Conservation (phyloP, 495 filamentous ascomycete genomes). For the Penicillium mononematosum region DNA sequence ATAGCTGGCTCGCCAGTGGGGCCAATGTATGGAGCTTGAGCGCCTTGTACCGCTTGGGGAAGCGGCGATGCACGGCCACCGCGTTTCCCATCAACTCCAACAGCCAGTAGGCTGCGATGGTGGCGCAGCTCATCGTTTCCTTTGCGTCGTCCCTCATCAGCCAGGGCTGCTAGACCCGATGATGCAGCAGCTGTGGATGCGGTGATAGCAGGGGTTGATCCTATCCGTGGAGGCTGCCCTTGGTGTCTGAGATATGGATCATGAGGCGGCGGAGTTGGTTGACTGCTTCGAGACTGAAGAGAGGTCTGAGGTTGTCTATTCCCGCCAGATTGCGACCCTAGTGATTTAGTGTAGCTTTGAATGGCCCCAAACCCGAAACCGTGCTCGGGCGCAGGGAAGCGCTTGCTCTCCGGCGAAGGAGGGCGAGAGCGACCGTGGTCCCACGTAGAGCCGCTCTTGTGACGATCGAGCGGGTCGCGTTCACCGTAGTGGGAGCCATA, state of each 20-base stretch:
- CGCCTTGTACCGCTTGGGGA: constrained; percentile 89
- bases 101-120: constrained; percentile 45
- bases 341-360: constrained; percentile 49
- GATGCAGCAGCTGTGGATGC: constrained; percentile 25
- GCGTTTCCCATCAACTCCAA: constrained; percentile 46
- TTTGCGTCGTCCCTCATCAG: constrained; percentile 46
- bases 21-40: constrained; percentile 72
- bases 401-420: constrained; percentile 42
- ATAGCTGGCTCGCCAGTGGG: constrained; percentile 78
- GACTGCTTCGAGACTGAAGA: constrained; percentile 36
- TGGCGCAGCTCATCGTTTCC: constrained; percentile 59
- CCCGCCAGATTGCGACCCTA: constrained; percentile 44
- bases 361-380: constrained; percentile 48
- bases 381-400: constrained; percentile 35
- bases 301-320: constrained; percentile 34
- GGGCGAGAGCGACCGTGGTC: constrained; percentile 43
- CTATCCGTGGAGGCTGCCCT: constrained; percentile 32
- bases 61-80: constrained; percentile 68
- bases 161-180: constrained; percentile 26
- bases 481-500: constrained; percentile 39
- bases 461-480: constrained; percentile 33
- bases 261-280: constrained; percentile 37
- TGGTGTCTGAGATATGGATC: constrained; percentile 38
- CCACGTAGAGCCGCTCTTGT: constrained; percentile 34
- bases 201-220: constrained; percentile 20